These are phyloP conservation scores for Penicillium mononematosum DNA, from an alignment of 495 filamentous ascomycete genomes.

Conservation along the genomic window DNA sequence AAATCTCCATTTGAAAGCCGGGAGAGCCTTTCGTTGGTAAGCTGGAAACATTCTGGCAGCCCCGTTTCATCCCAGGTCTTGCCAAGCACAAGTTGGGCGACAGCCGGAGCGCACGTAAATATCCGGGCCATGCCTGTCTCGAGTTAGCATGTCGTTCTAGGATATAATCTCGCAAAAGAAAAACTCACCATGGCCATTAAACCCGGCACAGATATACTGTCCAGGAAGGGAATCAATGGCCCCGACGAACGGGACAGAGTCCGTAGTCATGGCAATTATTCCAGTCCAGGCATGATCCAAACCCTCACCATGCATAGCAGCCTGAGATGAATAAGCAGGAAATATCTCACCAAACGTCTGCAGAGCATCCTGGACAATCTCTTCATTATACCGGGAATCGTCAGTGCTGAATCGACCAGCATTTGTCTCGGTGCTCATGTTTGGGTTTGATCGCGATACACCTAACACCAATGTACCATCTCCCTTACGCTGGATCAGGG, in stretches of 20 bases:
- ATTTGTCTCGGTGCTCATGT: constrained; percentile 22
- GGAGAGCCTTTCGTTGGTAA: constrained; percentile 20
- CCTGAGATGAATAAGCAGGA: constrained; percentile 8
- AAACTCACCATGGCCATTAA: constrained; percentile 34
- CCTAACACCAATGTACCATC: constrained; percentile 34
- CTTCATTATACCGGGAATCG: constrained; percentile 27
- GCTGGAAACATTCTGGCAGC: constrained; percentile 32
- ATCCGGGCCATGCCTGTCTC: constrained; percentile 34
- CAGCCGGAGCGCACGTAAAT: constrained; percentile 33
- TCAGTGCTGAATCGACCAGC: constrained; percentile 26
- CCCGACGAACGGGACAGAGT: constrained; percentile 35
- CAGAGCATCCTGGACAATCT: constrained; percentile 30
- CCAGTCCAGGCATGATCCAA: constrained; percentile 36
- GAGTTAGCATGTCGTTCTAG: not conserved
- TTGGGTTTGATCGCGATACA: constrained; percentile 32
- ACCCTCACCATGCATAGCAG: constrained; percentile 27
- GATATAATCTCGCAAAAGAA: not conserved
- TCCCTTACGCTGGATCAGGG: constrained; percentile 25
- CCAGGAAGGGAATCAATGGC: constrained; percentile 26
- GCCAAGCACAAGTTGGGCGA: constrained; percentile 28
- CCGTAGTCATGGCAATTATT: constrained; percentile 36
- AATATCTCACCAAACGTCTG: constrained; percentile 24
- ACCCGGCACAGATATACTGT: constrained; percentile 37
- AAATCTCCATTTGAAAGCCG: constrained; percentile 19
- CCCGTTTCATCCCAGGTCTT: constrained; percentile 26